Base-by-base conservation (phyloP, 768 basidiomycete species). In the Fistulinella prunicolor region DNA sequence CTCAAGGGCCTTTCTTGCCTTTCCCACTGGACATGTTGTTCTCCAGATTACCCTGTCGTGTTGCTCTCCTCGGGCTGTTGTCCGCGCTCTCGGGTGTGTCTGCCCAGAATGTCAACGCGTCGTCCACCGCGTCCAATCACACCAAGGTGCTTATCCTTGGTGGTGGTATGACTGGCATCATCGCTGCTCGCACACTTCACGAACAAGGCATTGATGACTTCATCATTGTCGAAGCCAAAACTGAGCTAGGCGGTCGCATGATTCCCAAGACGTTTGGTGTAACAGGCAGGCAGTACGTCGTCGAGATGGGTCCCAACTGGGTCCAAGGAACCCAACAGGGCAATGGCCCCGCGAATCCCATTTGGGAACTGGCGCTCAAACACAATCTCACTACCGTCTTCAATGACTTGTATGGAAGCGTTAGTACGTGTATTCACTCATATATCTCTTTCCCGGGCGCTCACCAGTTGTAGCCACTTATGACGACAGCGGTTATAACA, bases 221-320 rank as follows among this genome's bases (percentile, higher is more conserved):
- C 57, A 59, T 82, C 45, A 71, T 87, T 39, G 57, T 86, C 19
- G 85, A 86, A 46, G 85, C 74, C 1, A 71, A 77, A n/a, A 46
- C 59, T 19, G 76, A 78, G 56, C 70, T 86, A 0, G 85, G 85
- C 3, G 85, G 84, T 22, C 74, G 85, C 12, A 73, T 86, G 75
- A 73, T 67, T 52, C 72, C 72, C 48, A 61, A 62, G 35, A 32
- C 60, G 0, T 78, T 85, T 50, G 82, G 75, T 16, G 66, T 50
- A 1, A 45, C 61, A 0, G 68, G 63, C 1, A 61, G 60, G 44
- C 53, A 74, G 24, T 66, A 68, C 50, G 72, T 72, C 1, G 64
- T 86, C 23, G 84, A 87, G 61, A 61, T 72, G 23, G 81, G 81
- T 35, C 72, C 83, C 7, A 82, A 82, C 52, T 85, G 83, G 82